Evolutionary conservation across 2,329 filamentous ascomycete genomes (phyloP), one percentile per base, ranked within the genome.

Genomic region (Cercospora berteroae): DNA sequence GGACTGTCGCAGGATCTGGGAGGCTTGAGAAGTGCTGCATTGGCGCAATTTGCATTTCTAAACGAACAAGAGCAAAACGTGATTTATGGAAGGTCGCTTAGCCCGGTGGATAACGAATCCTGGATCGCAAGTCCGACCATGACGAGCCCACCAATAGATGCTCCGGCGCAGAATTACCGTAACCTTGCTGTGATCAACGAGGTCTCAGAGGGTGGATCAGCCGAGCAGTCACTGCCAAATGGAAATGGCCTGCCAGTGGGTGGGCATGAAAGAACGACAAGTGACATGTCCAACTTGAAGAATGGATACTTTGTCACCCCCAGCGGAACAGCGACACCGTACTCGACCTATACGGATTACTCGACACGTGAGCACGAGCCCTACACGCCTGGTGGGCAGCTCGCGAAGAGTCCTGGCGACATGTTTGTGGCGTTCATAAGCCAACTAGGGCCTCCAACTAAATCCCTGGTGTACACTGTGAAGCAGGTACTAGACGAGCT

Each of bases 381-480:
- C 8, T 31, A 63, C 9, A 63, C 68, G 13, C 56, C 62, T 4
- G 58, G 60, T 5, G 31, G 62, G 27, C 70, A 67, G 20, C 61
- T 72, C 1, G 70, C 66, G 2, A 72, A 75, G 50, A 74, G 69
- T 29, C 74, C 94, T 0, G 88, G 90, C 0, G 93, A 97, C 67
- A 96, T 98, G 71, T 98, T 98, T 77, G 89, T 93, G 10, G 85
- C 94, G 5, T 99, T 98, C 78, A 97, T 99, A 67, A 84, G 86
- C 20, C 88, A 95, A 71, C 83, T 99, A 23, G 95, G 95, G 0
- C 95, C 95, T 1, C 95, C 94, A 0, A 96, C 97, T 89, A 96
- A 97, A 79, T 97, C 94, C 0, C 82, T 99, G n/a, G 92, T 93
- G 2, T 95, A 91, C 74, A 98, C 95, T 0, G 80, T 99, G 44